phyloP scores from a whole-genome alignment of 2,329 filamentous ascomycete genomes.

The Diaporthe capsici region DNA sequence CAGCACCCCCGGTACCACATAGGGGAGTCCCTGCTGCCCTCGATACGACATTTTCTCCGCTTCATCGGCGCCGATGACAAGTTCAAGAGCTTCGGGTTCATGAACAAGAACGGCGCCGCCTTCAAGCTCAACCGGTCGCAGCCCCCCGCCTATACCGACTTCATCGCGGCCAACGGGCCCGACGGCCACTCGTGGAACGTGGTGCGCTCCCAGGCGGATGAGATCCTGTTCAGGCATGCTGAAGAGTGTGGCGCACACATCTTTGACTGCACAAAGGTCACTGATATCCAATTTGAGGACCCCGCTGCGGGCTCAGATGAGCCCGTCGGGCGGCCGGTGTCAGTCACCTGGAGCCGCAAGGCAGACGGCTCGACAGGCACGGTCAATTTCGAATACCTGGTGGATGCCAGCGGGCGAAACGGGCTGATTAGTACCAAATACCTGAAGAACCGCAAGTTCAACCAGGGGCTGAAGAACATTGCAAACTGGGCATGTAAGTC shows the following conservation, averaged over 20 bases:
- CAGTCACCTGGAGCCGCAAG: slow-evolving; percentile 53
- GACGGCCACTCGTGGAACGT: slow-evolving; percentile 60
- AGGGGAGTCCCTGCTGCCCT: slow-evolving; percentile 55
- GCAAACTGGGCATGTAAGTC: slow-evolving; percentile 61
- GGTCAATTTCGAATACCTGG: slow-evolving; percentile 62
- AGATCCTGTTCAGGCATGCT: slow-evolving; percentile 61
- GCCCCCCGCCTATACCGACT: slow-evolving; percentile 53
- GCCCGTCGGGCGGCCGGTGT: slow-evolving; percentile 50
- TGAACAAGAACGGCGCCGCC: slow-evolving; percentile 56
- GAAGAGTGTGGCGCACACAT: slow-evolving; percentile 54
- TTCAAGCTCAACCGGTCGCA: slow-evolving; percentile 55
- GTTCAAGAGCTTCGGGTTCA: slow-evolving; percentile 58
- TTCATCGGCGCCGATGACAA: slow-evolving; percentile 59
- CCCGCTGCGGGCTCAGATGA: slow-evolving; percentile 25
- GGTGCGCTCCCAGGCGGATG: slow-evolving; percentile 60
- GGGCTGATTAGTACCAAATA: slow-evolving; percentile 65
- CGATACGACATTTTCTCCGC: slow-evolving; percentile 57
- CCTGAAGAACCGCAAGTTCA: slow-evolving; percentile 61
- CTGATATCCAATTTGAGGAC: slow-evolving; percentile 51
- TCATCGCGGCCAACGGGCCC: slow-evolving; percentile 56
- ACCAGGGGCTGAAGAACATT: slow-evolving; percentile 63
- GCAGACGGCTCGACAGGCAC: slow-evolving; percentile 53
- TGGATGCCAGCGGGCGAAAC: slow-evolving; percentile 62
- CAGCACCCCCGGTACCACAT: slow-evolving; percentile 54
- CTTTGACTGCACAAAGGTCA: slow-evolving; percentile 57